Percentiles rank a stretch among this genome's conserved stretches.
Evolutionary conservation across 805 yeast genomes (phyloP).

Genomic region (Candida nonsorbophila): DNA sequence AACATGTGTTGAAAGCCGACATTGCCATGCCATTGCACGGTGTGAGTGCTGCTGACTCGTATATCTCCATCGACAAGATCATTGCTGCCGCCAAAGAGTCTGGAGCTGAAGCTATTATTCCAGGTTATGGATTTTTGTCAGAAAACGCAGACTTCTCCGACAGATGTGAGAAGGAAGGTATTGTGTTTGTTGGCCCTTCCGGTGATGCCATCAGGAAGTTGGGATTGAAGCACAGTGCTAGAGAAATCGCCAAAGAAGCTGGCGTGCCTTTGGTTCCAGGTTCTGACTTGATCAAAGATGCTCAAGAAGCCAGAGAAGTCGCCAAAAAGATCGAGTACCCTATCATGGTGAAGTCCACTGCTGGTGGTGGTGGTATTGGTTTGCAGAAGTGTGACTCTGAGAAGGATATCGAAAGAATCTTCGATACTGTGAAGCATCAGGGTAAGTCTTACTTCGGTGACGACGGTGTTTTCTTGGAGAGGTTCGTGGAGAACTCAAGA

Average conservation of each 20-base stretch:
- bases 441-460: conserved; percentile 93
- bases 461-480: conserved; percentile 89
- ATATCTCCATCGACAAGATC: conserved; percentile 79
- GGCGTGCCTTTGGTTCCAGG: conserved; percentile 98
- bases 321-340: conserved; percentile 82
- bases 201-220: conserved; percentile 88
- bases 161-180: conserved; percentile 74
- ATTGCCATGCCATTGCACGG: conserved; percentile 77
- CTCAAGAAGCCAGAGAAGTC: conserved; percentile 68
- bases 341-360: conserved; percentile 94
- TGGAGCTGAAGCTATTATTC: conserved; percentile 91
- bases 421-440: conserved; percentile 88
- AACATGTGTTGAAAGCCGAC: conserved; percentile 83
- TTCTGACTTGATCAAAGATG: conserved; percentile 68
- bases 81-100: conserved; percentile 78
- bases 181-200: conserved; percentile 93
- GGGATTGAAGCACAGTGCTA: conserved; percentile 94
- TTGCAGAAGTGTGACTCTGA: conserved; percentile 85
- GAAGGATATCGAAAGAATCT: conserved; percentile 76
- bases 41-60: conserved; percentile 83
- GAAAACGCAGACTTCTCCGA: conserved; percentile 97
- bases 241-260: conserved; percentile 89
- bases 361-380: conserved; percentile 99
- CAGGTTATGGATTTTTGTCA: conserved; percentile 95
- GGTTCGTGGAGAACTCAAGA: conserved; percentile 91